These are phyloP conservation scores for Paxillus involutus DNA, from an alignment of 768 basidiomycete species.

Conservation along the genomic window DNA sequence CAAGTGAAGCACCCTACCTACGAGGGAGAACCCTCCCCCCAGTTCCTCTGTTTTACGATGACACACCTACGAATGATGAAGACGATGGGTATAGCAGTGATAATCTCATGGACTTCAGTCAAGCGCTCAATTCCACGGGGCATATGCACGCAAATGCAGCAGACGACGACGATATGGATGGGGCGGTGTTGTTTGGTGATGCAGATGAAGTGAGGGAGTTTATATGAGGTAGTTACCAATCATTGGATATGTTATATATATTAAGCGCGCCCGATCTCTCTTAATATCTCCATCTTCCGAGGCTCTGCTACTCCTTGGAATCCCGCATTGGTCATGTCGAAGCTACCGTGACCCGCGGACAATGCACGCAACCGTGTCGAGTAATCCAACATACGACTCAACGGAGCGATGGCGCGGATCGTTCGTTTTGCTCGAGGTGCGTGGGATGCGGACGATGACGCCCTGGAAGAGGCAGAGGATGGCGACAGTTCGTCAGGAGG, in stretches of 20 bases:
- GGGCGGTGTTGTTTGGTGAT: constrained; percentile 74
- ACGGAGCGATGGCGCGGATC: constrained; percentile 70
- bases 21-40: constrained; percentile 33
- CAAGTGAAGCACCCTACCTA: constrained; percentile 36
- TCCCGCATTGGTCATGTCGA: constrained; percentile 79
- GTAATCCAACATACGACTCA: constrained; percentile 83
- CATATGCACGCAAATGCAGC: constrained; percentile 56
- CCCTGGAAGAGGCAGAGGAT: constrained; percentile 43
- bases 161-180: constrained; percentile 76
- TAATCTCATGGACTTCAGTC: constrained; percentile 76
- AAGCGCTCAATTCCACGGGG: constrained; percentile 59
- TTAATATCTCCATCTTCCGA: constrained; percentile 69
- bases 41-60: constrained; percentile 45
- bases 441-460: constrained; percentile 26
- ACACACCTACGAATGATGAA: constrained; percentile 26
- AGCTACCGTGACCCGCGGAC: constrained; percentile 78
- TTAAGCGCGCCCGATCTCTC: constrained; percentile 75
- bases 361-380: constrained; percentile 75
- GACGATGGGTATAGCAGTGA: constrained; percentile 39
- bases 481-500: constrained; percentile 80
- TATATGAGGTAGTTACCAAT: constrained; percentile 29
- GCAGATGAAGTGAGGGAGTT: constrained; percentile 75
- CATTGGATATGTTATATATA: constrained; percentile 7
- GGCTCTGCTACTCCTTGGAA: constrained; percentile 65
- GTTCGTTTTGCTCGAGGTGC: constrained; percentile 54